Base-by-base conservation (phyloP, 176 grass and related monocot species). In the Juncus inflexus region DNA sequence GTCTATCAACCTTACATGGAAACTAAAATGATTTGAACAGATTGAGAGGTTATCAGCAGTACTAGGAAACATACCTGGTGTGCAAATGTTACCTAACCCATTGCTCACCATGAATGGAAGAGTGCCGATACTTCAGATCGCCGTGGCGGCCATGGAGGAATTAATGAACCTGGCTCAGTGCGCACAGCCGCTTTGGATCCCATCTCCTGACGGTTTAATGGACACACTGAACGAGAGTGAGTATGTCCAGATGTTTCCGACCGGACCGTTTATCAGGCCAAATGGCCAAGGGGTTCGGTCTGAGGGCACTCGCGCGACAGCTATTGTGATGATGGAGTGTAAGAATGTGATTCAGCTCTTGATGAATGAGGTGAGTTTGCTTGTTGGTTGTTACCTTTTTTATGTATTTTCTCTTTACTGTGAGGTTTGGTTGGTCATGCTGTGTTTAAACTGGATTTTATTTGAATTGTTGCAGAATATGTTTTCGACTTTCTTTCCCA, bases 321-420 rank as follows among this genome's bases (percentile, higher is more conserved):
- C 35, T 15, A 37, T 84, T 7, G 75, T 85, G 16, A 58, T 78
- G 75, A 15, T 82, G 61, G 62, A 77, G 1, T 0, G 62, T 39
- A 78, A 47, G 9, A 54, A 10, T 4, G 13, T 91, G 6, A 65
- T 84, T 13, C 70, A 62, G 4, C 61, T 51, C 3, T 62, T 92
- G 36, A 88, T 92, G 81, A 73, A 85, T 50, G 2, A 42, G 37
- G 89, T 92, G 45, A 77, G 84, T 78, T 52, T 47, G 36, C 9
- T 13, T 39, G 58, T 41, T 35, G 0, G 64, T 65, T 56, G 41
- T 40, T 36, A 5, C 37, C 40, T 2, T 7, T 66, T 37, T 1
- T 7, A 57, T 15, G 47, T 47, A 28, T 28, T 51, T 45, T 13
- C 42, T 65, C 51, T 38, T 5, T n/a, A 1, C 41, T 67, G 50